A percentile compares a stretch with the other conserved stretches of the same genome.
Conservation (phyloP, 2,329 filamentous ascomycete species). For the Parastagonospora nodorum region DNA sequence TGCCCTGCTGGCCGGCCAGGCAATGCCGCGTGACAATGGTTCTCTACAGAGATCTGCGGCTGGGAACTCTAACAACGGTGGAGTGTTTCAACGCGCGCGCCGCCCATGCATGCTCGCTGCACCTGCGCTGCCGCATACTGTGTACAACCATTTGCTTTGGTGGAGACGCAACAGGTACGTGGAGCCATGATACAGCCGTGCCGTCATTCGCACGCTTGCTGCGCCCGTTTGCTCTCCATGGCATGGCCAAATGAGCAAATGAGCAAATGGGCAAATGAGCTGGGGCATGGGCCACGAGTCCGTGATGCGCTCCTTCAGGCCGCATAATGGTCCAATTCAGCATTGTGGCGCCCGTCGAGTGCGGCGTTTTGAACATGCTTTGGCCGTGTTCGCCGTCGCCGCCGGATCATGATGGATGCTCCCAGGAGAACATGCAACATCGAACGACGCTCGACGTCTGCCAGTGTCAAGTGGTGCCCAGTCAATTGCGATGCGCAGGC, state of each 20-base stretch:
- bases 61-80: slow-evolving; percentile 20
- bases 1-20: neutral
- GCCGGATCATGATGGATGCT: neutral
- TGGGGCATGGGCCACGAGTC: slow-evolving; percentile 16
- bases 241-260: slow-evolving; percentile 19
- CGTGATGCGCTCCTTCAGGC: slow-evolving; percentile 22
- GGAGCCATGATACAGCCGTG: slow-evolving; percentile 10
- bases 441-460: slow-evolving; percentile 1
- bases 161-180: slow-evolving; percentile 24
- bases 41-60: slow-evolving; percentile 3
- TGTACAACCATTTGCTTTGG: slow-evolving; percentile 2
- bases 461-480: slow-evolving; percentile 4
- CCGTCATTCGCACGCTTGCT: slow-evolving; percentile 17
- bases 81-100: slow-evolving; percentile 19
- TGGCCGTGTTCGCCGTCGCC: slow-evolving; percentile 5
- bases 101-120: slow-evolving; percentile 21
- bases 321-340: slow-evolving; percentile 7
- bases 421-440: neutral
- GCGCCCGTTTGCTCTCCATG: slow-evolving; percentile 14
- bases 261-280: slow-evolving; percentile 21
- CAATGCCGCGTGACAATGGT: neutral
- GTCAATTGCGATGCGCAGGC: slow-evolving; percentile 15
- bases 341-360: slow-evolving; percentile 10
- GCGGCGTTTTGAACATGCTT: neutral
- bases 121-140: slow-evolving; percentile 10